Conservation (phyloP, 2,329 filamentous ascomycete species). For the Aureobasidium pullulans region DNA sequence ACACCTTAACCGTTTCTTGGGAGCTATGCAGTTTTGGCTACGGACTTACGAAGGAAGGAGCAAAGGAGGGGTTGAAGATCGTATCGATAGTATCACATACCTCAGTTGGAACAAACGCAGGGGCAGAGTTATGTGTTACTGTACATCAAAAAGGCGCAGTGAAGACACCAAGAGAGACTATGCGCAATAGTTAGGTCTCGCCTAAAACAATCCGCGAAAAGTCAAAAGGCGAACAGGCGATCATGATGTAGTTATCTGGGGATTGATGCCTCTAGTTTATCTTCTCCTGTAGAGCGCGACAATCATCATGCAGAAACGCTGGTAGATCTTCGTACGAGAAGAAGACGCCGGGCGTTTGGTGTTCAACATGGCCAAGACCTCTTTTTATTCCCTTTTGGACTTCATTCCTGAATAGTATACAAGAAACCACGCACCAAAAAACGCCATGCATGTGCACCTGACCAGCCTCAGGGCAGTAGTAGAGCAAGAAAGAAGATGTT, state of each 20-base stretch:
- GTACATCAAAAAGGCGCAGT: not conserved
- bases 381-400: not conserved
- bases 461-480: not conserved
- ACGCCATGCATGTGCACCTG: slow-evolving; percentile 7
- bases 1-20: not conserved
- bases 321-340: not conserved
- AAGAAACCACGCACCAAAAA: not conserved
- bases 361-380: not conserved
- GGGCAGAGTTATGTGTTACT: not conserved
- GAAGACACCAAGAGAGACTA: not conserved
- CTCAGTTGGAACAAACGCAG: not conserved
- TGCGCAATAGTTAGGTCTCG: not conserved
- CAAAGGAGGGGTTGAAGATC: not conserved
- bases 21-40: not conserved
- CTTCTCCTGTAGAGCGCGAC: not conserved
- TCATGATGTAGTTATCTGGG: not conserved
- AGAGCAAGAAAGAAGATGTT: not conserved
- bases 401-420: slow-evolving; percentile 3
- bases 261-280: not conserved
- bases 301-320: not conserved
- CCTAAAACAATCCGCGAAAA: not conserved
- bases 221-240: not conserved
- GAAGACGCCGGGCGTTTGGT: not conserved
- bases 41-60: not conserved
- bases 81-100: slow-evolving; percentile 1